Evolutionary conservation across 768 basidiomycete genomes (phyloP), one percentile per base, ranked within the genome.

Genomic region (Xanthoconium purpureum): DNA sequence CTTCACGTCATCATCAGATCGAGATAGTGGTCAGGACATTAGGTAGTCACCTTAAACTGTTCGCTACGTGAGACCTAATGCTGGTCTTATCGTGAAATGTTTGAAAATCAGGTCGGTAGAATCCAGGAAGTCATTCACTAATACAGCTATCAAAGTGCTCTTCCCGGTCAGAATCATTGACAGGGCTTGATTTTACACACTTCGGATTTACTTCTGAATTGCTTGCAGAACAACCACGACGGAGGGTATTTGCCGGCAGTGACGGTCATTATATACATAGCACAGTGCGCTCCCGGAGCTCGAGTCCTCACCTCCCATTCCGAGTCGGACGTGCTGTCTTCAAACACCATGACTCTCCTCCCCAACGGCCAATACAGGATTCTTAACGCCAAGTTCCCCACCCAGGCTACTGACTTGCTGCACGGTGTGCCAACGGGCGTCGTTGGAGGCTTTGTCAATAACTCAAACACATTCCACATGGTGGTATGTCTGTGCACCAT

Each of bases 361-460:
- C 3, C 36, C 36, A 12, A 47, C 29, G 52, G 52, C 28, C 52
- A 32, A n/a, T 53, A 53, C 37, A 53, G 29, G 35, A 53, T 53
- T 30, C 47, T 47, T 45, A 53, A 47, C n/a, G n/a, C 13, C 9
- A 9, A 20, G 24, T 46, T 46, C 18, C 0, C 18, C 18, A 20
- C 36, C 45, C 52, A 53, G 18, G 52, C 46, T 12, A 37, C 14
- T 10, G 52, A 53, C 29, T 24, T 53, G 44, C 6, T 46, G 1
- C 10, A 11, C 13, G 44, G 44, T 17, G 13, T 0, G 9, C 36
- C 44, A 6, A 32, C 13, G 18, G 36, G 29, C 29, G 5, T 13
- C 6, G 6, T 53, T 30, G 52, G 44, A 1, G 52, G 52, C 13
- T 53, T 32, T 32, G 29, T 24, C 28, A 53, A 39, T 9, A 53